Percentiles rank a stretch among this genome's conserved stretches.
Conservation (phyloP, 768 basidiomycete species). For the Chlorophyllum brunneum region DNA sequence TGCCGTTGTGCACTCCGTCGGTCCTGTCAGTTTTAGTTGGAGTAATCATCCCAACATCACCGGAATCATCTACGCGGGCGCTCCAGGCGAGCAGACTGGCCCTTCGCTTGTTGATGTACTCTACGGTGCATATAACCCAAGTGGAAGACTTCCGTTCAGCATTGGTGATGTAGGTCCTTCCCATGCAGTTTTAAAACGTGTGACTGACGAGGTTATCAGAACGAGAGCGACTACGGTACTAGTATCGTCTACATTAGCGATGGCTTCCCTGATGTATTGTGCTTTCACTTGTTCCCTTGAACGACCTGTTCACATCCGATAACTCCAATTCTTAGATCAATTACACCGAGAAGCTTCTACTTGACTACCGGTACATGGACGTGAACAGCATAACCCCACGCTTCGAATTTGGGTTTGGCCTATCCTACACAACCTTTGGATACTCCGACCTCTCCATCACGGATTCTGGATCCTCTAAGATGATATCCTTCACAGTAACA, state of each 20-base stretch:
- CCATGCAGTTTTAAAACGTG: not conserved
- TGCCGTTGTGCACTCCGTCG: slow-evolving; percentile 77
- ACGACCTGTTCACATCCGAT: not conserved
- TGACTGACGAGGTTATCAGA: slow-evolving; percentile 19
- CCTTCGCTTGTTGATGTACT: slow-evolving; percentile 75
- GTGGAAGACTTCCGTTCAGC: slow-evolving; percentile 66
- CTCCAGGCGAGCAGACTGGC: slow-evolving; percentile 72
- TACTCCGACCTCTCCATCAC: slow-evolving; percentile 49
- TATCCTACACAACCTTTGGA: slow-evolving; percentile 70
- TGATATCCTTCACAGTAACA: slow-evolving; percentile 38
- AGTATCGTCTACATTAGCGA: slow-evolving; percentile 38
- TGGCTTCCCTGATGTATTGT: slow-evolving; percentile 36
- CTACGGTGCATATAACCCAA: slow-evolving; percentile 74
- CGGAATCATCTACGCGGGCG: slow-evolving; percentile 54
- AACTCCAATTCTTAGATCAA: slow-evolving; percentile 38
- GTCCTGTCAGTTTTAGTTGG: slow-evolving; percentile 73
- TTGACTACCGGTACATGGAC: slow-evolving; percentile 70
- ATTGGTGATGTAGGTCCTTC: slow-evolving; percentile 54
- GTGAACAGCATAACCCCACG: slow-evolving; percentile 46
- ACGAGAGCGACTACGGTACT: slow-evolving; percentile 38
- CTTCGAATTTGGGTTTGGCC: slow-evolving; percentile 69
- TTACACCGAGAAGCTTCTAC: slow-evolving; percentile 61
- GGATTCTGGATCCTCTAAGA: slow-evolving; percentile 27
- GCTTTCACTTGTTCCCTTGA: not conserved
- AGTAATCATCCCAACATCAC: slow-evolving; percentile 72